Conservation (phyloP, 345 rosid genomes). For the Trapa bicornis region DNA sequence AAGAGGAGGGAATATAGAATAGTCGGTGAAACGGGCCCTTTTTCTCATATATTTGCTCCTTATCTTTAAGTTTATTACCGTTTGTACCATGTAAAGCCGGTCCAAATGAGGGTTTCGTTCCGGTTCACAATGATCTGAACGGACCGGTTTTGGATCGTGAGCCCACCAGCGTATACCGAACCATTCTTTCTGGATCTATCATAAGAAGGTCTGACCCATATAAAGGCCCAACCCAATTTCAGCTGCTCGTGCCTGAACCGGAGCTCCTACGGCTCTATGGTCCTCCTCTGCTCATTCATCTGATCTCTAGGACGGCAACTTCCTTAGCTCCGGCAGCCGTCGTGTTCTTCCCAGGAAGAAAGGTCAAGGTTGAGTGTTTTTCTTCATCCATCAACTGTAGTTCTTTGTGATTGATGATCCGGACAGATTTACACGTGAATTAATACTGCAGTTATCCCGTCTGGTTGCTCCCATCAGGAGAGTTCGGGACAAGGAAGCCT, state of each 20-base stretch:
- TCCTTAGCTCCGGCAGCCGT: not conserved
- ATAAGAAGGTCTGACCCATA: no score
- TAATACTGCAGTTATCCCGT: not conserved
- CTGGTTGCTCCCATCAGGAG: not conserved
- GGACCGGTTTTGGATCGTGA: no score
- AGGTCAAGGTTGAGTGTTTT: not conserved
- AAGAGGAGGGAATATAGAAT: no score
- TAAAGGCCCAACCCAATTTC: no score
- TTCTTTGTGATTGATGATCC: no score
- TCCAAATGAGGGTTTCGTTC: no score
- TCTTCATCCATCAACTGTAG: no score
- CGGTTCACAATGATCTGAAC: no score
- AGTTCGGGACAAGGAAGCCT: not conserved
- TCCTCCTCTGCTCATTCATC: not conserved
- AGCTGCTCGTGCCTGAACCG: no score
- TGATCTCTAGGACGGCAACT: not conserved
- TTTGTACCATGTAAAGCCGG: not conserved
- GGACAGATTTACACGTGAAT: no score
- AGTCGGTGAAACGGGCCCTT: not conserved
- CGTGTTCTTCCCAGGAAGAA: not conserved
- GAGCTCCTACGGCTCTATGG: not conserved
- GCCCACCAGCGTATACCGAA: no score
- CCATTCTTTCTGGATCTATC: no score
- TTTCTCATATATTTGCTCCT: not conserved
- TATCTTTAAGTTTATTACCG: not conserved